Evolutionary conservation across 140 eudicot species (phyloP), one percentile per base, ranked within the genome.

Genomic region (Ambrosia hybrid): DNA sequence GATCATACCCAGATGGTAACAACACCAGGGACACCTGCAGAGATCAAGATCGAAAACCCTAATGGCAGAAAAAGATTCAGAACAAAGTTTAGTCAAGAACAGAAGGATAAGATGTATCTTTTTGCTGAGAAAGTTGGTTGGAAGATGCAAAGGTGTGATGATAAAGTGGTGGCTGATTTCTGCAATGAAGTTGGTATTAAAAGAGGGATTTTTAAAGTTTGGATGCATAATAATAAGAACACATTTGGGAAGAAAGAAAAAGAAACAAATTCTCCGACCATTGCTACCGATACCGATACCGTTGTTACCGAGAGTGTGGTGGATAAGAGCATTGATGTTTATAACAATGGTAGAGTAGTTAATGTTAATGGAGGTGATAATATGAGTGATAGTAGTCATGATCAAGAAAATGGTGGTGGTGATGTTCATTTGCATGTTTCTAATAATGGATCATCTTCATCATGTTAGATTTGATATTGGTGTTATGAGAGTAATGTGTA

Each of bases 201-300:
- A 15, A 85, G 81, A 83, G 85, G 89, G n/a, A 93, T 93, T 6
- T 84, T 93, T 39, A 93, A 87, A 62, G 96, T 93, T 9, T 93
- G 98, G 98, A 87, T 93, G 93, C 98, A 93, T 69, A 93, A 93
- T 48, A 88, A 93, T 76, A 93, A 93, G 65, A 85, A 82, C 80
- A 89, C 91, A 6, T 63, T 83, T 39, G 88, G 82, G 13, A 92
- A 78, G 63, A 85, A 77, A 57, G 79, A 79, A 6, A 67, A 66
- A 57, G 76, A 76, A 2, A 37, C 70, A 3, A 37, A 4, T 17
- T 69, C 72, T 59, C 71, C 49, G 13, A 4, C 68, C 70, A 52
- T 60, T 30, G 70, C 5, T 12, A 26, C 15, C 3, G n/a, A 16
- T 30, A 60, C 34, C 34, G 34, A 30, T 30, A 43, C 11, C 2